Percentiles rank a stretch among this genome's conserved stretches.
Conservation (phyloP, 2,329 filamentous ascomycete species). For the Pseudogymnoascus sp. region DNA sequence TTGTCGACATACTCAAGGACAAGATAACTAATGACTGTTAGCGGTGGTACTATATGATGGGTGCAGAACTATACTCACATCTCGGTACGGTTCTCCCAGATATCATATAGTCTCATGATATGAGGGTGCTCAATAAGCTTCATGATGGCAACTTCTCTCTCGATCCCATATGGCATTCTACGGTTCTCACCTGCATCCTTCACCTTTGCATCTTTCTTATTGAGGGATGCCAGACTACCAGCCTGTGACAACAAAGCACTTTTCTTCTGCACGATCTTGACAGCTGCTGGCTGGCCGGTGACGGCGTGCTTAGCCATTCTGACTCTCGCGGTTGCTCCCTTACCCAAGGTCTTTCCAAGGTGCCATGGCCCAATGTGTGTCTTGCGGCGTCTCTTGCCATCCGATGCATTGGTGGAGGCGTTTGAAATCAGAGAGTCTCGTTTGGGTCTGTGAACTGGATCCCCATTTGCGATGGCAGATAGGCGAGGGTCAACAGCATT, state of each 20-base stretch:
- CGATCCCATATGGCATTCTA: constrained; percentile 77
- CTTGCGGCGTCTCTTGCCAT: constrained; percentile 34
- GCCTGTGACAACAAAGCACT: constrained; percentile 74
- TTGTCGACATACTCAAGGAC: constrained; percentile 87
- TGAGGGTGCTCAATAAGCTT: constrained; percentile 93
- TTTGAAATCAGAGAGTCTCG: constrained; percentile 33
- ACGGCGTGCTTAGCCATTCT: constrained; percentile 71
- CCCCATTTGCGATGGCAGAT: constrained; percentile 28
- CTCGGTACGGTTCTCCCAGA: constrained; percentile 95
- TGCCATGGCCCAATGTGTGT: constrained; percentile 91
- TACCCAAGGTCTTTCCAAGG: constrained; percentile 78
- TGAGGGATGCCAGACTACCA: constrained; percentile 75
- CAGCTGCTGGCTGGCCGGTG: constrained; percentile 74
- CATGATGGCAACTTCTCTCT: constrained; percentile 93
- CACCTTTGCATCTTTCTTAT: constrained; percentile 56
- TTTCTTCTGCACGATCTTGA: constrained; percentile 89
- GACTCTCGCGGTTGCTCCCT: constrained; percentile 82
- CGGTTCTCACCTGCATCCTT: constrained; percentile 50
- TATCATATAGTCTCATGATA: constrained; percentile 88
- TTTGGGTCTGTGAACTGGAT: constrained; percentile 25
- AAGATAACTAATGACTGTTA: constrained; percentile 60
- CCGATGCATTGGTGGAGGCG: constrained; percentile 29
- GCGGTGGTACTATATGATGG: neutral
- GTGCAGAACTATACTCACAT: constrained; percentile 53
- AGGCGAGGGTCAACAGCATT: constrained; percentile 27